Base-by-base conservation (phyloP, 1,284 basidiomycete genomes). In the Afroboletus lepidellus region DNA sequence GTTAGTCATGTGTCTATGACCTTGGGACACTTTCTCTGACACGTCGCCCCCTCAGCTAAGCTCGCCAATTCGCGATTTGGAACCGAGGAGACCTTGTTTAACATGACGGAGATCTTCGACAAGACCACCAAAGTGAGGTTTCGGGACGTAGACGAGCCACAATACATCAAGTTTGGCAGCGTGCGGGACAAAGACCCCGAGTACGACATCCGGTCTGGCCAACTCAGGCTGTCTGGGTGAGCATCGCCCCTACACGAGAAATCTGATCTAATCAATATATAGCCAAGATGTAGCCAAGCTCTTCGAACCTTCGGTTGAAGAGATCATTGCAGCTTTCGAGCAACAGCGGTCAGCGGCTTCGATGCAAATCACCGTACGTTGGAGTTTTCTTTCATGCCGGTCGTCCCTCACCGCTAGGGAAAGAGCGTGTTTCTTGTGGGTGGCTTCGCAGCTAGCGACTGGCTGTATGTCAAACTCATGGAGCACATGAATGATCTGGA, bases 371-470 rank as follows among this genome's bases (percentile, higher is more conserved):
- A 60, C 62, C 4, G 74, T 75, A 48, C 50, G 56, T 50, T 27
- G 2, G 15, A 55, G n/a, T 54, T 9, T 20, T 47, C 12, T 51
- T n/a, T 20, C 15, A 23, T 34, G 18, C 16, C 23, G 18, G 18
- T 23, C 21, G 16, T 21, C 8, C 20, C 39, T 46, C 33, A 51
- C 37, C 12, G 5, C 29, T 3, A 9, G 18, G 29, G 33, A 16
- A 32, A 74, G 73, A 63, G 55, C 24, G 64, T 69, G 16, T 60
- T 69, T 49, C 60, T 74, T 11, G 69, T 73, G 2, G 78, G 77
- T 24, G 77, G 78, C 8, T 79, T 78, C 49, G 76, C 74, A 2
- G 76, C 75, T 3, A 78, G 73, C 49, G 73, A 78, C 20, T 78
- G 73, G 71, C 65, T 79, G 2, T 73, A 71, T 50, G 53, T 60